Evolutionary conservation across 1,139 yeast species (phyloP).

Genomic region (Suhomyces atakaporum): DNA sequence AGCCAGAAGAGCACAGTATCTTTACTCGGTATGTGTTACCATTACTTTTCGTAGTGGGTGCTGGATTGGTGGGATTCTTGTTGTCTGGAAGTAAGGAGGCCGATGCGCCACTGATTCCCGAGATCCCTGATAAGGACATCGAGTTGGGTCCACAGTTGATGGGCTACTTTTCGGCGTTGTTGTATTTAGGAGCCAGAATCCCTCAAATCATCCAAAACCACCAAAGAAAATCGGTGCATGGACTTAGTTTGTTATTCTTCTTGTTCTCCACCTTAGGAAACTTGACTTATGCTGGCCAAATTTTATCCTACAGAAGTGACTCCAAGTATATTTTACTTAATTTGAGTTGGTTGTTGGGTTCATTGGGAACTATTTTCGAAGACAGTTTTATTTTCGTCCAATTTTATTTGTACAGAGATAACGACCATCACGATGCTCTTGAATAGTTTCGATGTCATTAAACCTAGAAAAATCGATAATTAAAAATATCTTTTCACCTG

Average conservation of each 20-base stretch:
- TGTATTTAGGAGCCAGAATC: slow-evolving; percentile 74
- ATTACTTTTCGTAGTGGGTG: slow-evolving; percentile 59
- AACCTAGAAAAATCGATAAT: too few relatives aligned
- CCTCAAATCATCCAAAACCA: slow-evolving; percentile 80
- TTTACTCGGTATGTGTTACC: slow-evolving; percentile 61
- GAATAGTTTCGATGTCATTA: slow-evolving; percentile 1
- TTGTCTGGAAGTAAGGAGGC: slow-evolving; percentile 35
- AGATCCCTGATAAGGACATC: slow-evolving; percentile 20
- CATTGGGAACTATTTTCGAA: slow-evolving; percentile 71
- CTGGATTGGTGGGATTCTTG: slow-evolving; percentile 67
- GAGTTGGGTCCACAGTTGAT: slow-evolving; percentile 65
- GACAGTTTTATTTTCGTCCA: slow-evolving; percentile 65
- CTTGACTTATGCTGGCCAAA: slow-evolving; percentile 75
- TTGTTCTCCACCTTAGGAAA: slow-evolving; percentile 76
- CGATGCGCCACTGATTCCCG: slow-evolving; percentile 23
- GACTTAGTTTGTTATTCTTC: slow-evolving; percentile 73
- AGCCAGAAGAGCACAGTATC: slow-evolving; percentile 45
- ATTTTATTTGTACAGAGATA: slow-evolving; percentile 56
- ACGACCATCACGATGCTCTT: slow-evolving; percentile 6
- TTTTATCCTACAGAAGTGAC: slow-evolving; percentile 65
- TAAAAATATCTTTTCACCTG: too few relatives aligned
- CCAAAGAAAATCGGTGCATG: slow-evolving; percentile 67
- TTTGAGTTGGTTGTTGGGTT: slow-evolving; percentile 73
- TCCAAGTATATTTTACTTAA: slow-evolving; percentile 60
- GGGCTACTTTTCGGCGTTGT: slow-evolving; percentile 70